Base-by-base conservation (phyloP, 441 rosid species). In the Eruca vesicaria region DNA sequence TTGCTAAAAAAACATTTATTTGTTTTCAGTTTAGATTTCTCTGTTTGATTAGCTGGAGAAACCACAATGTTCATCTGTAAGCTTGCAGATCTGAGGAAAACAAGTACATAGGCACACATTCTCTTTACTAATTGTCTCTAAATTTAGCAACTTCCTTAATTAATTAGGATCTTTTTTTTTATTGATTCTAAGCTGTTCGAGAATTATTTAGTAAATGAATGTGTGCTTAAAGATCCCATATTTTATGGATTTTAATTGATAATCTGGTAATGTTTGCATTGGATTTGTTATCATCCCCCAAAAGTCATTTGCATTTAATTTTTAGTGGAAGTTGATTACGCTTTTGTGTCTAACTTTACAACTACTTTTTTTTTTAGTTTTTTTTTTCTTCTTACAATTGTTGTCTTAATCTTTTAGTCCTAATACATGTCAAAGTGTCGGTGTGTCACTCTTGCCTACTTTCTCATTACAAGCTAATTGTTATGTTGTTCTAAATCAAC, bases 81-180 rank as follows among this genome's bases (percentile, higher is more conserved):
- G 41, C 45, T 57, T 69, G 16, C 72, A 74, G 79, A 79, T 79
- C 79, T 79, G 79, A 16, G 28, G 32, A 0, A 5, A 33, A 1
- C 41, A 18, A 71, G 68, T 59, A 23, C 7, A 21, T 23, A 8
- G 16, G 18, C 9, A 9, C 29, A 61, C 70, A 31, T 69, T 57
- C 33, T 5, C 64, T 56, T 58, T 26, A 14, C 35, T 21, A 20
- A 18, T 62, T 2, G 15, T 68, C 69, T 78, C 67, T 68, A 63
- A 62, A 68, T 0, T 73, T 78, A 55, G 71, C 18, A 56, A 35
- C 55, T 73, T 78, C 62, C 61, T 43, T 38, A 4, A 21, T 21
- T 20, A 16, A 32, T 33, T 56, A 18, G 61, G 66, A 16, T 15
- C 0, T 41, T 43, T 38, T 11, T 72, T 63, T 72, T 66, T 31